phyloP scores from a whole-genome alignment of 306 rosid species.

The Psophocarpus tetragonolobus region DNA sequence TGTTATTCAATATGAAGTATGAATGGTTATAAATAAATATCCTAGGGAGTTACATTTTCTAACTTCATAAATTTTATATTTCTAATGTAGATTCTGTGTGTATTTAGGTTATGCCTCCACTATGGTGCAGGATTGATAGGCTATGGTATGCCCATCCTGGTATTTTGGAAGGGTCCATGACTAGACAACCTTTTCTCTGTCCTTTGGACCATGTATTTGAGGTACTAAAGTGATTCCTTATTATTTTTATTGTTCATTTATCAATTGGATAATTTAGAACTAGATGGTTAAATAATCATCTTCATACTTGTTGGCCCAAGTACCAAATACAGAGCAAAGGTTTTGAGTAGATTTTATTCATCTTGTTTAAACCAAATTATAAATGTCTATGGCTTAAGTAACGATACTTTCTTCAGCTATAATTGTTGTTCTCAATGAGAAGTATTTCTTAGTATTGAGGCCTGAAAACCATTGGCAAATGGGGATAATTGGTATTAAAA shows the following conservation, averaged over 20 bases:
- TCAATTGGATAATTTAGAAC: conserved; percentile 5
- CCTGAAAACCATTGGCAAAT: background rate
- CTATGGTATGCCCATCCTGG: conserved; percentile 97
- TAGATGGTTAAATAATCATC: background rate
- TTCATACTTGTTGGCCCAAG: background rate
- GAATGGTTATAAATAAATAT: background rate
- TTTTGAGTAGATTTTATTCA: background rate
- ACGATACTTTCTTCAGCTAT: background rate
- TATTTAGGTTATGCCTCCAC: conserved; percentile 90
- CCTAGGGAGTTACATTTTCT: background rate
- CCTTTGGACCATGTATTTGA: conserved; percentile 97
- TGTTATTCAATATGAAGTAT: background rate
- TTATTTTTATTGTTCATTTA: conserved; percentile 7
- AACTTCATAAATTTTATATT: conserved; percentile 19
- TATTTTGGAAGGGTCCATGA: conserved; percentile 77
- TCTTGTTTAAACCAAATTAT: background rate
- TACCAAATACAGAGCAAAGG: background rate
- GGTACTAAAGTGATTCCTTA: conserved; percentile 52
- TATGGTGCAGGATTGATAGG: conserved; percentile 97
- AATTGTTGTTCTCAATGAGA: background rate
- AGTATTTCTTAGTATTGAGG: background rate
- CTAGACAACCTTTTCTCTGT: conserved; percentile 90
- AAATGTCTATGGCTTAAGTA: background rate
- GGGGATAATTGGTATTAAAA: background rate
- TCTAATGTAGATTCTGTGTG: conserved; percentile 25